A percentile compares a stretch with the other conserved stretches of the same genome.
phyloP scores from a whole-genome alignment of 495 filamentous ascomycete genomes.

The Neurospora sp. region DNA sequence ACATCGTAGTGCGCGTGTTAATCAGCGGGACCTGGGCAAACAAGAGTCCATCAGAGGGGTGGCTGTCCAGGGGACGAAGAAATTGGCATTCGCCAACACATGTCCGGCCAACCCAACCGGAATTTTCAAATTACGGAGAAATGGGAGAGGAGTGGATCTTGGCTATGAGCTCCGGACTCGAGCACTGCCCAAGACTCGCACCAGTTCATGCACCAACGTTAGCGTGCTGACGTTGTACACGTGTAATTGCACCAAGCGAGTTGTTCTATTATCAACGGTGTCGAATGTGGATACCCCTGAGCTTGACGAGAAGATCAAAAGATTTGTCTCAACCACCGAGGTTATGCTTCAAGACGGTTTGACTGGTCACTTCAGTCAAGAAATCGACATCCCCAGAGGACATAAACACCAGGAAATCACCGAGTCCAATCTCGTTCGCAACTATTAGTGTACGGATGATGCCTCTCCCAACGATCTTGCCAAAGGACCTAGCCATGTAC shows the following conservation, averaged over 20 bases:
- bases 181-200: background rate
- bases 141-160: background rate
- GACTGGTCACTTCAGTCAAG: background rate
- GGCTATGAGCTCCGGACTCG: background rate
- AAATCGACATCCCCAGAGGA: background rate
- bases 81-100: background rate
- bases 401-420: background rate
- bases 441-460: background rate
- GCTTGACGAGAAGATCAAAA: background rate
- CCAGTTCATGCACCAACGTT: background rate
- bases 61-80: background rate
- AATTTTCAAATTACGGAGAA: background rate
- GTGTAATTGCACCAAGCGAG: background rate
- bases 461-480: background rate
- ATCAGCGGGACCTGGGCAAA: background rate
- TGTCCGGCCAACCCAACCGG: background rate
- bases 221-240: background rate
- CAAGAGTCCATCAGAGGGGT: background rate
- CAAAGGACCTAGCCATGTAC: background rate
- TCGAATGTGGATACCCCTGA: background rate
- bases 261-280: background rate
- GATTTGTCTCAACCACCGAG: background rate
- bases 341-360: background rate
- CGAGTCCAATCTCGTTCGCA: background rate
- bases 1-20: background rate